These are phyloP conservation scores for Aspergillus sp. DNA, from an alignment of 2,329 filamentous ascomycete genomes.

Conservation along the genomic window DNA sequence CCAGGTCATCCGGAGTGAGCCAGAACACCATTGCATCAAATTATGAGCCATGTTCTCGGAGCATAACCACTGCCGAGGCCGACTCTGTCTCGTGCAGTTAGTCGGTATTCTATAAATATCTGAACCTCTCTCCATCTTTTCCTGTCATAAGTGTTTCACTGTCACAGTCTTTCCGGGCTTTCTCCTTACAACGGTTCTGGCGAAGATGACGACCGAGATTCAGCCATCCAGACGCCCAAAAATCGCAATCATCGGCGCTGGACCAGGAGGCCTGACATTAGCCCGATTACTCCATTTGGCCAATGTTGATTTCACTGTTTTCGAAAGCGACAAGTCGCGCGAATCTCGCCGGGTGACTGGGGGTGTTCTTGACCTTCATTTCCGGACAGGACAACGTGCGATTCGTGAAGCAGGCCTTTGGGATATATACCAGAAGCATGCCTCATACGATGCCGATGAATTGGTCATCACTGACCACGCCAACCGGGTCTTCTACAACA, in stretches of 20 bases:
- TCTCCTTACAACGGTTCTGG: too few relatives aligned
- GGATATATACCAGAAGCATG: slow-evolving; percentile 20
- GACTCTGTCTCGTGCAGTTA: too few relatives aligned
- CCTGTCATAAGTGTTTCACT: too few relatives aligned
- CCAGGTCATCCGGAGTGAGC: too few relatives aligned
- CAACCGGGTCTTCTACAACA: background rate
- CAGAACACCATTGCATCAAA: too few relatives aligned
- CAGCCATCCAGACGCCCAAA: background rate
- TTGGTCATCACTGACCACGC: background rate
- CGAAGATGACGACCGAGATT: too few relatives aligned
- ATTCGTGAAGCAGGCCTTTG: slow-evolving; percentile 23
- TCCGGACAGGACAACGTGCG: slow-evolving; percentile 26
- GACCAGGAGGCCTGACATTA: background rate
- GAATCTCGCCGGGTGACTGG: slow-evolving; percentile 13
- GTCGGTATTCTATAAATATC: too few relatives aligned
- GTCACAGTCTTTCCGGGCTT: too few relatives aligned
- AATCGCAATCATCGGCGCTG: background rate
- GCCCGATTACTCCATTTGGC: background rate
- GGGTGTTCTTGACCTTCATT: slow-evolving; percentile 29
- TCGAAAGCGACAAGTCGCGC: slow-evolving; percentile 15
- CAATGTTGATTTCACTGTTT: background rate
- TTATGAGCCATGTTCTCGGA: too few relatives aligned
- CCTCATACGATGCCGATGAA: background rate
- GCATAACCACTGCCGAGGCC: too few relatives aligned
- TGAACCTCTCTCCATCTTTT: too few relatives aligned